A percentile compares a stretch with the other conserved stretches of the same genome.
These are phyloP conservation scores for Crotalaria pallida DNA, from an alignment of 306 rosid species.

Conservation along the genomic window DNA sequence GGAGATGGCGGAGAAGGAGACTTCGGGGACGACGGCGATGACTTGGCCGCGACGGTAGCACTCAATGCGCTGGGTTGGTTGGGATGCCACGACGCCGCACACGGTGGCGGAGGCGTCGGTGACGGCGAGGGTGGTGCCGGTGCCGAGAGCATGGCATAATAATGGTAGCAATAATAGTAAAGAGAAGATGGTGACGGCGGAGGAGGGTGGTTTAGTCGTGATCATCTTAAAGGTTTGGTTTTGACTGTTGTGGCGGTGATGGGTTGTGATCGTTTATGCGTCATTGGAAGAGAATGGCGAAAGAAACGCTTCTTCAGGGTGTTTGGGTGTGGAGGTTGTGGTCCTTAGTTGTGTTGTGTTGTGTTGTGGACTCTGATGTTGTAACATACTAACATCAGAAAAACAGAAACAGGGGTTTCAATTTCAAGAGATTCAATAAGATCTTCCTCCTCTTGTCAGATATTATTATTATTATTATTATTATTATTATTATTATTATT, in stretches of 20 bases:
- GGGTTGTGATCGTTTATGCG: conserved; percentile 31
- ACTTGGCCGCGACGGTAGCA: conserved; percentile 51
- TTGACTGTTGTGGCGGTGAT: conserved; percentile 17
- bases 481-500: too few relatives aligned
- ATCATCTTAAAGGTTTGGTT: conserved; percentile 45
- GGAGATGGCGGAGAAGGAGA: conserved; percentile 62
- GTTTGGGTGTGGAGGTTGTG: neutral
- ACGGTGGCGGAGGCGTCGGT: conserved; percentile 45
- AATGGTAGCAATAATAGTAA: neutral
- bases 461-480: too few relatives aligned
- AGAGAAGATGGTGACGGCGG: conserved; percentile 17
- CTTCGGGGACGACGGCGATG: conserved; percentile 34
- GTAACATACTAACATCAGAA: too few relatives aligned
- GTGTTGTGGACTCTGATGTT: too few relatives aligned
- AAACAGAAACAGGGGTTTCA: too few relatives aligned
- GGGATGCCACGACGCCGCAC: conserved; percentile 62
- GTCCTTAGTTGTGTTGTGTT: too few relatives aligned
- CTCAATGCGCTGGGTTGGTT: conserved; percentile 40
- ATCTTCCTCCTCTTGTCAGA: too few relatives aligned
- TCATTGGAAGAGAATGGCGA: conserved; percentile 41
- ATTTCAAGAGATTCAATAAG: too few relatives aligned
- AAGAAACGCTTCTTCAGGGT: conserved; percentile 7
- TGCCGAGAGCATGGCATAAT: conserved; percentile 45
- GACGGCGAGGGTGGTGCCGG: conserved; percentile 75
- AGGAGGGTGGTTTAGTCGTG: conserved; percentile 34